Evolutionary conservation across 1,284 basidiomycete genomes (phyloP).

Genomic region (Tetrapyrgos nigripes): DNA sequence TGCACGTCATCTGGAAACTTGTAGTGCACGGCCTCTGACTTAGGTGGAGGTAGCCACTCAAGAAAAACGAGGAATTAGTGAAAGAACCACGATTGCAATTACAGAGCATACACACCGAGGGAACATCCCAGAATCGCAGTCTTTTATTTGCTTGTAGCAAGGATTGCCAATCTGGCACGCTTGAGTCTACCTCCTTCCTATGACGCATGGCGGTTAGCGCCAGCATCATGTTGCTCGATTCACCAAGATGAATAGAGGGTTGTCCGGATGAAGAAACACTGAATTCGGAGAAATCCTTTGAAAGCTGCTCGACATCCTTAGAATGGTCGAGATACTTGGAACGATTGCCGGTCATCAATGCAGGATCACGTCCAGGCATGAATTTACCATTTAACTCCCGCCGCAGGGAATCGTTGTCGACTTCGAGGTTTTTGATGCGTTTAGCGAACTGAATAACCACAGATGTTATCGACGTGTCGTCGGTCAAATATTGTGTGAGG

Average conservation of each 20-base stretch:
- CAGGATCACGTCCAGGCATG: too few relatives aligned
- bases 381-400: too few relatives aligned
- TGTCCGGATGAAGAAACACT: background rate
- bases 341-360: background rate
- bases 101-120: slow-evolving; percentile 24
- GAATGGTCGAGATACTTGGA: background rate
- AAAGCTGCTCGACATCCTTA: background rate
- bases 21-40: slow-evolving; percentile 14
- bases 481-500: slow-evolving; percentile 11
- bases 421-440: background rate
- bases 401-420: too few relatives aligned
- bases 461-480: slow-evolving; percentile 18
- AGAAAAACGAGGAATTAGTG: background rate
- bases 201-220: slow-evolving; percentile 10
- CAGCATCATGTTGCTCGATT: slow-evolving; percentile 9
- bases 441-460: slow-evolving; percentile 7
- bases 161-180: background rate
- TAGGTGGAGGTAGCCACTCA: slow-evolving; percentile 5
- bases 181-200: slow-evolving; percentile 3
- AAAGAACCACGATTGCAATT: background rate
- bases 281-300: background rate
- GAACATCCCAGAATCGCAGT: slow-evolving; percentile 22
- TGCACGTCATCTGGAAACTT: slow-evolving; percentile 44
- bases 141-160: slow-evolving; percentile 1
- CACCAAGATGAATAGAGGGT: slow-evolving; percentile 1